Percentiles rank a stretch among this genome's conserved stretches.
These are phyloP conservation scores for Batrachochytrium dendrobatidis DNA, from an alignment of 371 early-diverging fungal genomes.

Conservation along the genomic window DNA sequence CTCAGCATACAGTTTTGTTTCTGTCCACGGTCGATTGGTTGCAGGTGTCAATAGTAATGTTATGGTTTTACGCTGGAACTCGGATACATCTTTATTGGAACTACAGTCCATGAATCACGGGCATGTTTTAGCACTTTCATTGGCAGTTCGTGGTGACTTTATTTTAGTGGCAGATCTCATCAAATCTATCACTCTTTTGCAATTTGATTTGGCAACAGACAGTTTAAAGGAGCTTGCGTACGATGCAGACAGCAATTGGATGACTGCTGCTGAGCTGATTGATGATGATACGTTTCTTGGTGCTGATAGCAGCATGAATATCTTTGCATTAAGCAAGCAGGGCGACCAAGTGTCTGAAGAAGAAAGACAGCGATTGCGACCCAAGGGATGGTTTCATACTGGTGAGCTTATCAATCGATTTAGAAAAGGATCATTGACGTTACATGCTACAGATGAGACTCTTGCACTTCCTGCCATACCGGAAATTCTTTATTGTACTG, in stretches of 20 bases:
- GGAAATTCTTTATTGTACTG: constrained; percentile 62
- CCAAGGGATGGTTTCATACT: constrained; percentile 65
- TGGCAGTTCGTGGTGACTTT: constrained; percentile 59
- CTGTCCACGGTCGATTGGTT: constrained; percentile 43
- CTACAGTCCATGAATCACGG: constrained; percentile 42
- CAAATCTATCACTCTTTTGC: constrained; percentile 62
- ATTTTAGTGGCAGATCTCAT: constrained; percentile 84
- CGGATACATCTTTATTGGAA: constrained; percentile 20
- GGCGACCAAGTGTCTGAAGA: constrained; percentile 26
- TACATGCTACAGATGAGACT: constrained; percentile 57
- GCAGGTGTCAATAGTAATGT: constrained; percentile 49
- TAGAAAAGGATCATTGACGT: constrained; percentile 60
- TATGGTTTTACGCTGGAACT: background rate
- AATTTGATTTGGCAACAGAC: constrained; percentile 26
- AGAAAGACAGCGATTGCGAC: constrained; percentile 48
- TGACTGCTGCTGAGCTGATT: constrained; percentile 56
- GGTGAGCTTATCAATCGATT: constrained; percentile 78
- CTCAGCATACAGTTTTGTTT: constrained; percentile 47
- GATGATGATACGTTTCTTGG: constrained; percentile 56
- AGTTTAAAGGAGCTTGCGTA: constrained; percentile 50
- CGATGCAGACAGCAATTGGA: constrained; percentile 60
- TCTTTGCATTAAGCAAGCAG: constrained; percentile 53
- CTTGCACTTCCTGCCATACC: constrained; percentile 47
- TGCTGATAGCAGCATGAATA: constrained; percentile 51
- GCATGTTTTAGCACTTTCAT: constrained; percentile 48